These are phyloP conservation scores for Athelia psychrophila DNA, from an alignment of 1,284 basidiomycete genomes.

Conservation along the genomic window DNA sequence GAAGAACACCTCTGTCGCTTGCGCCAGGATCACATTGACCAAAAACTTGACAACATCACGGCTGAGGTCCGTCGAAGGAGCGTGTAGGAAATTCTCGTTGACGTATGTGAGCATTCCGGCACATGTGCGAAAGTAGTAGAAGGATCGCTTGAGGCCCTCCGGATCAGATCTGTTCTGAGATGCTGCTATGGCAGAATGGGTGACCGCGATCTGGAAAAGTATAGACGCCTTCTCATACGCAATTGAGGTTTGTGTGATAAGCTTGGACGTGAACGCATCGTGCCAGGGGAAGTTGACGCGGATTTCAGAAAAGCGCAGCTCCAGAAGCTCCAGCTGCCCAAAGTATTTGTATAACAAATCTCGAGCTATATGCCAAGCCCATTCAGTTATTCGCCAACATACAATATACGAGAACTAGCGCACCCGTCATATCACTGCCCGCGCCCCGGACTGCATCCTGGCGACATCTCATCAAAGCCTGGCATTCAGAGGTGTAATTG, in stretches of 20 bases:
- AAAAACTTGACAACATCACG: slow-evolving; percentile 94
- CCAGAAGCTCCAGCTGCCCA: slow-evolving; percentile 96
- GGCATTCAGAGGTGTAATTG: slow-evolving; percentile 82
- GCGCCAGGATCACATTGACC: slow-evolving; percentile 83
- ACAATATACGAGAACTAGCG: slow-evolving; percentile 20
- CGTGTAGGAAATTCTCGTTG: slow-evolving; percentile 99
- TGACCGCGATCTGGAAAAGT: slow-evolving; percentile 95
- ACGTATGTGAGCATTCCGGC: slow-evolving; percentile 99
- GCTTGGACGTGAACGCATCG: slow-evolving; percentile 94
- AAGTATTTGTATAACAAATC: slow-evolving; percentile 99
- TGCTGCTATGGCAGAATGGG: slow-evolving; percentile 88
- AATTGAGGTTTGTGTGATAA: slow-evolving; percentile 92
- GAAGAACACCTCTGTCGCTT: slow-evolving; percentile 95
- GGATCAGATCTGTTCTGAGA: slow-evolving; percentile 83
- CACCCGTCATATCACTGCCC: slow-evolving; percentile 90
- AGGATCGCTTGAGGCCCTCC: slow-evolving; percentile 94
- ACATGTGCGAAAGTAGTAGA: slow-evolving; percentile 89
- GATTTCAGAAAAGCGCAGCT: slow-evolving; percentile 95
- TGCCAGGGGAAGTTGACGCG: slow-evolving; percentile 95
- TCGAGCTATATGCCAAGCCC: slow-evolving; percentile 51
- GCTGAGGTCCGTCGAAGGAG: slow-evolving; percentile 95
- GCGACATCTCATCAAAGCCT: slow-evolving; percentile 82
- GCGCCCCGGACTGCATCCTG: slow-evolving; percentile 96
- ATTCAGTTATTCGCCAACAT: neutral
- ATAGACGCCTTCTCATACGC: slow-evolving; percentile 99